These are phyloP conservation scores for Cymbopogon citratus DNA, from an alignment of 176 grass and related monocot species.

Conservation along the genomic window DNA sequence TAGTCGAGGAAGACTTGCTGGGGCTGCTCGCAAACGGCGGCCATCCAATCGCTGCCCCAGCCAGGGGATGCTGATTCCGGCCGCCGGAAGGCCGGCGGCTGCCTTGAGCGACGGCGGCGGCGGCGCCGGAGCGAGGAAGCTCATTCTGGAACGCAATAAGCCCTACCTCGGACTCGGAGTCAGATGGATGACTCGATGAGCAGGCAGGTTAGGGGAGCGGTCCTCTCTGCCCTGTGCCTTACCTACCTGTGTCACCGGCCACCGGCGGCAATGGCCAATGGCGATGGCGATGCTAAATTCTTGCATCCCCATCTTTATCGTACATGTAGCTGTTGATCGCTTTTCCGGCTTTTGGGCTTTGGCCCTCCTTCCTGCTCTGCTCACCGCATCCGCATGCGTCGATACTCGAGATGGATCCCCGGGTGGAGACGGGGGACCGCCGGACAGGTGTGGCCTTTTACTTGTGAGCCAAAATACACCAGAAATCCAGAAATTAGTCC, in stretches of 20 bases:
- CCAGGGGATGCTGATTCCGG: background rate
- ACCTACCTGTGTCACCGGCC: background rate
- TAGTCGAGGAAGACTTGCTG: background rate
- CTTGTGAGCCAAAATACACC: background rate
- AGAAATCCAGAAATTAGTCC: too few species aligned
- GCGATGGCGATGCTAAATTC: background rate
- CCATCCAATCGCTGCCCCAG: background rate
- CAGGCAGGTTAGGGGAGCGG: background rate
- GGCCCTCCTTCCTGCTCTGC: background rate
- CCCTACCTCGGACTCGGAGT: constrained; percentile 1
- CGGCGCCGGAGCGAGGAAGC: background rate
- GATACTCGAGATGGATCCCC: too few species aligned
- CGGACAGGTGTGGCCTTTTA: too few species aligned
- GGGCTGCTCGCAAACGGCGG: background rate
- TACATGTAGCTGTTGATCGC: background rate
- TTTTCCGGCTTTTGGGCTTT: background rate
- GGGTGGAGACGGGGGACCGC: too few species aligned
- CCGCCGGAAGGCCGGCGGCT: background rate
- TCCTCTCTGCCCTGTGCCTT: too few species aligned
- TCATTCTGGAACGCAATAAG: background rate
- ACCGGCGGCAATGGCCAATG: background rate
- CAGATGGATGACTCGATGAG: too few species aligned
- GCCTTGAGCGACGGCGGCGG: background rate
- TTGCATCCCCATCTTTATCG: background rate
- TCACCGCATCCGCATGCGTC: too few species aligned